Evolutionary conservation across 495 filamentous ascomycete genomes (phyloP), one percentile per base, ranked within the genome.

Genomic region (Penicillium riverlandense): DNA sequence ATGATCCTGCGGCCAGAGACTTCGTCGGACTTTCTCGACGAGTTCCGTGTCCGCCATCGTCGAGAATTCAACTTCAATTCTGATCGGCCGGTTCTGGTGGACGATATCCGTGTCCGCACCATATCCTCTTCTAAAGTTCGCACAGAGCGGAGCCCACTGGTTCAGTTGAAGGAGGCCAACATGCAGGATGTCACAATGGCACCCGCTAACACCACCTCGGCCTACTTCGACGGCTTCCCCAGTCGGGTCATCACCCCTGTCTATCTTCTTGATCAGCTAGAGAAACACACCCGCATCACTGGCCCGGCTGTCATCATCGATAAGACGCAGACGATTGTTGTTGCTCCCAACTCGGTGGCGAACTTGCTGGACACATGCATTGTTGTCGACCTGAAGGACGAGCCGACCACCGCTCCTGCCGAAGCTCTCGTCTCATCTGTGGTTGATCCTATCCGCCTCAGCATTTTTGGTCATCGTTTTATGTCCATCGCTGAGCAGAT

Each of bases 401-500:
- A 53, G 28, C 34, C 37, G 15, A 43, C 36, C 2, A 32, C 34
- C 27, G 27, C 43, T 28, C 8, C 40, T 27, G 7, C 47, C 4
- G 41, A 35, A 4, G 31, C 16, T 7, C 31, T 42, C 46, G 78
- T 87, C 65, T 88, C 39, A 77, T 89, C 66, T 72, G 68, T 65
- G 6, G 56, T 72, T 33, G 69, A 95, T 53, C 91, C 92, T 0
- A 95, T 98, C 61, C 85, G 94, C 66, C 78, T 98, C 6, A 94
- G 83, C 59, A 94, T 98, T 46, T 98, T 98, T 54, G 88, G 88
- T 1, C 90, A 98, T 61, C 74, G 92, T 1, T 98, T 98, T 69
- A 98, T 98, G 92, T 90, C 91, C 10, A 97, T 98, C 58, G 92
- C 92, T 4, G 92, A 98, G 65, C 91, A 96, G 61, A 97, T 96